Conservation (phyloP, 768 basidiomycete genomes). For the Mycena olivaceomarginata region DNA sequence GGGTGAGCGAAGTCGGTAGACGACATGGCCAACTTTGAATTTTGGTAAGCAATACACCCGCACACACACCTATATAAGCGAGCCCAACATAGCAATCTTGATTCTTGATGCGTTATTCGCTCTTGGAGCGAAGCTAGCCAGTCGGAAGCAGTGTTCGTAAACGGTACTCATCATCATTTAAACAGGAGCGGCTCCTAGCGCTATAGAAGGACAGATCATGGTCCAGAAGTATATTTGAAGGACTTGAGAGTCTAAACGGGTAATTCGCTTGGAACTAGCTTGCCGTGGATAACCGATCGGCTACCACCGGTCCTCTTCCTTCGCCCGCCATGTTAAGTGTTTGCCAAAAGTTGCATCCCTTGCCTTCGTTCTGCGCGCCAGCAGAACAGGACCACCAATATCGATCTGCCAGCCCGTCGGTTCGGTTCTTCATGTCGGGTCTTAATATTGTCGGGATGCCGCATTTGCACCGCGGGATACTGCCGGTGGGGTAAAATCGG, state of each 20-base stretch:
- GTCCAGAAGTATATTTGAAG: too few species aligned
- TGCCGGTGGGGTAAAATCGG: constrained; percentile 42
- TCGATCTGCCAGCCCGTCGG: constrained; percentile 69
- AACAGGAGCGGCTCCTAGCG: neutral
- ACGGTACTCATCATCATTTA: neutral
- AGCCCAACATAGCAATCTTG: too few species aligned
- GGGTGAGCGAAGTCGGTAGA: too few species aligned
- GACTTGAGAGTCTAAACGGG: too few species aligned
- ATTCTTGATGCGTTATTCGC: neutral
- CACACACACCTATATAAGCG: too few species aligned
- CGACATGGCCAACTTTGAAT: too few species aligned
- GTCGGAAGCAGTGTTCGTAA: neutral
- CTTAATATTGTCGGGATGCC: constrained; percentile 81
- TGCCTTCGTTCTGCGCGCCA: constrained; percentile 89
- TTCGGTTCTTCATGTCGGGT: constrained; percentile 87
- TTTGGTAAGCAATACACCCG: too few species aligned
- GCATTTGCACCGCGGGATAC: constrained; percentile 85
- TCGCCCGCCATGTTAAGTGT: constrained; percentile 83
- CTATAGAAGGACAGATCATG: neutral
- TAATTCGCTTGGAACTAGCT: neutral
- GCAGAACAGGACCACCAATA: constrained; percentile 93
- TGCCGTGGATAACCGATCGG: constrained; percentile 26
- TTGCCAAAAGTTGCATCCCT: constrained; percentile 86
- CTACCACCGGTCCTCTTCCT: constrained; percentile 71
- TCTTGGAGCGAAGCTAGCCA: neutral